phyloP scores from a whole-genome alignment of 228 moss, liverwort and hornwort genomes.

The Sphagnum magellanicum region DNA sequence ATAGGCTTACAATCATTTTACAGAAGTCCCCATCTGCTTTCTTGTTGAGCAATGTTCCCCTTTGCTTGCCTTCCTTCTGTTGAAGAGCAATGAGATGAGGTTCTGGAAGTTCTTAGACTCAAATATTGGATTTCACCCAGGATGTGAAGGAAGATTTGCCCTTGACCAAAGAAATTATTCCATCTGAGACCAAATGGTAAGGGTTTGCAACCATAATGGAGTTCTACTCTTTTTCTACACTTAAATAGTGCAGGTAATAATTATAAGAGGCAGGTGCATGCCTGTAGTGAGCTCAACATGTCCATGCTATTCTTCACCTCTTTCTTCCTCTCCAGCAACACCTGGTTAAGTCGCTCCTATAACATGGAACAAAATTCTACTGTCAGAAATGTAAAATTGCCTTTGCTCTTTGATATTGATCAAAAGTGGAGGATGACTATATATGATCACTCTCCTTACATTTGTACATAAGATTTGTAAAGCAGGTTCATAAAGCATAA shows the following conservation, averaged over 20 bases:
- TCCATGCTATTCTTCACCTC: constrained; percentile 84
- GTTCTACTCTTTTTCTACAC: not conserved
- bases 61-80: constrained; percentile 92
- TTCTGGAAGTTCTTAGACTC: not conserved
- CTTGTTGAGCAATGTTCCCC: constrained; percentile 85
- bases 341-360: constrained; percentile 84
- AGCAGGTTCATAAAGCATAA: not conserved
- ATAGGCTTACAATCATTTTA: constrained; percentile 75
- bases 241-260: too few relatives aligned
- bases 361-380: not conserved
- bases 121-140: too few relatives aligned
- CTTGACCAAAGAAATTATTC: not conserved
- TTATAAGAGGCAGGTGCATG: not conserved
- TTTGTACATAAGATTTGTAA: too few relatives aligned
- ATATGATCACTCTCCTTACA: too few relatives aligned
- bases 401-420: too few relatives aligned
- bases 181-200: not conserved
- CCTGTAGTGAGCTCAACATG: constrained; percentile 86
- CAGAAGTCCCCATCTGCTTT: constrained; percentile 93
- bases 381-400: too few relatives aligned
- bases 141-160: not conserved
- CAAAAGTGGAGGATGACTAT: too few relatives aligned
- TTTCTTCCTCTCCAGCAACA: constrained; percentile 87
- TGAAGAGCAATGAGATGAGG: not conserved
- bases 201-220: not conserved